phyloP scores from a whole-genome alignment of 2,329 filamentous ascomycete species.

The Aspergillus glaucus region DNA sequence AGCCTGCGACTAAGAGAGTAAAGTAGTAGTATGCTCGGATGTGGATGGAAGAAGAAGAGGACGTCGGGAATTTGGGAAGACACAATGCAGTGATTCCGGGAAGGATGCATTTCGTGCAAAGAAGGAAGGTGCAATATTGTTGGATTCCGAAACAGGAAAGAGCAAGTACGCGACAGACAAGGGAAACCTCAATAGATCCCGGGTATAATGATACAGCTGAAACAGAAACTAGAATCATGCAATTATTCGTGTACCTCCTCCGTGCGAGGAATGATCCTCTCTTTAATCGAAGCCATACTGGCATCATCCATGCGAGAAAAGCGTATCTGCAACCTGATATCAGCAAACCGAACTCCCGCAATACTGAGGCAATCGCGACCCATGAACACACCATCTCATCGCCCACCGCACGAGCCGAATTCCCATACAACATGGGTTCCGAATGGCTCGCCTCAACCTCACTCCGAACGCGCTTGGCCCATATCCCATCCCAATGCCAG shows the following conservation, averaged over 20 bases:
- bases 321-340: slow-evolving; percentile 28
- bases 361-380: not conserved
- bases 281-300: slow-evolving; percentile 28
- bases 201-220: not conserved
- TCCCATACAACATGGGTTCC: slow-evolving; percentile 72
- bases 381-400: slow-evolving; percentile 61
- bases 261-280: slow-evolving; percentile 27
- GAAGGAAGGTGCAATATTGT: slow-evolving; percentile 1
- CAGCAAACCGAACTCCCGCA: slow-evolving; percentile 1
- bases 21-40: slow-evolving; percentile 1
- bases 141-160: not conserved
- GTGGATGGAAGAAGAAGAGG: not conserved
- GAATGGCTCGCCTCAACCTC: slow-evolving; percentile 70
- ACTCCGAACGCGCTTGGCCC: slow-evolving; percentile 81
- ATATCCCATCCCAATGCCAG: slow-evolving; percentile 98
- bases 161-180: not conserved
- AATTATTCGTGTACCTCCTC: slow-evolving; percentile 18
- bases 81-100: not conserved
- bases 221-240: not conserved
- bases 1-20: slow-evolving; percentile 7
- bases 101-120: not conserved
- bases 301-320: slow-evolving; percentile 33
- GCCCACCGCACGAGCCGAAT: slow-evolving; percentile 44
- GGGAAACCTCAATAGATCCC: not conserved
- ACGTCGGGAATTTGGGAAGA: not conserved